phyloP scores from a whole-genome alignment of 805 yeast genomes.

The Starmerella bacillaris region DNA sequence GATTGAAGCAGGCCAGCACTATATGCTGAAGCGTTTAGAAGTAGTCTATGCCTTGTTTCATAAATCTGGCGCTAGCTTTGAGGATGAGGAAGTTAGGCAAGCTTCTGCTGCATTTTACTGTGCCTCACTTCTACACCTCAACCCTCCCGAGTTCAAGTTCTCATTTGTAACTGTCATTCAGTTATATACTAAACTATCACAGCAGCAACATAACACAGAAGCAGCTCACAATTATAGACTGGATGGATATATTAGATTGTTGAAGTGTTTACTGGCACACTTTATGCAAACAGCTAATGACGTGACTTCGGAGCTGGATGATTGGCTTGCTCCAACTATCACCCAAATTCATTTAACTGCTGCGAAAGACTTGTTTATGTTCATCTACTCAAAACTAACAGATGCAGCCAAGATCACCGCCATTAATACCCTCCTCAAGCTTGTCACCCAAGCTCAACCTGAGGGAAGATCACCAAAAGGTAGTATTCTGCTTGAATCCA shows the following conservation, averaged over 20 bases:
- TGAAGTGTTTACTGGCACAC: neutral
- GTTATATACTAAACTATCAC: neutral
- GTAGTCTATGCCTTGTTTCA: conserved; percentile 13
- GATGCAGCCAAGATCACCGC: neutral
- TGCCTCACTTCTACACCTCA: conserved; percentile 9
- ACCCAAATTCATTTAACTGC: conserved; percentile 2
- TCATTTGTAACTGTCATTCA: conserved; percentile 1
- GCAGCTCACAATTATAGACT: neutral
- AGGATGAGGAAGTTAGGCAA: conserved; percentile 15
- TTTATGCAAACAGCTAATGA: neutral
- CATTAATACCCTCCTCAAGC: conserved; percentile 6
- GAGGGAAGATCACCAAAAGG: neutral
- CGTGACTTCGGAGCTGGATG: conserved; percentile 6
- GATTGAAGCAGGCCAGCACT: conserved; percentile 5
- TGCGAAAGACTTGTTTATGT: neutral
- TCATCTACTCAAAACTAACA: neutral
- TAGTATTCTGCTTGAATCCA: conserved; percentile 3
- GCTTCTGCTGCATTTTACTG: conserved; percentile 20
- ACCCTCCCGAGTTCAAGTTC: conserved; percentile 1
- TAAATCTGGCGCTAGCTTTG: conserved; percentile 17
- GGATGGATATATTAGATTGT: neutral
- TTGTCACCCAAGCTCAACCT: conserved; percentile 12
- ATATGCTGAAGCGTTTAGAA: conserved; percentile 14
- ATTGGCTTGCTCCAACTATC: conserved; percentile 9
- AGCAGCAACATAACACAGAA: neutral